Evolutionary conservation across 169 alveolate genomes (phyloP).

Genomic region (Fabrea salina): DNA sequence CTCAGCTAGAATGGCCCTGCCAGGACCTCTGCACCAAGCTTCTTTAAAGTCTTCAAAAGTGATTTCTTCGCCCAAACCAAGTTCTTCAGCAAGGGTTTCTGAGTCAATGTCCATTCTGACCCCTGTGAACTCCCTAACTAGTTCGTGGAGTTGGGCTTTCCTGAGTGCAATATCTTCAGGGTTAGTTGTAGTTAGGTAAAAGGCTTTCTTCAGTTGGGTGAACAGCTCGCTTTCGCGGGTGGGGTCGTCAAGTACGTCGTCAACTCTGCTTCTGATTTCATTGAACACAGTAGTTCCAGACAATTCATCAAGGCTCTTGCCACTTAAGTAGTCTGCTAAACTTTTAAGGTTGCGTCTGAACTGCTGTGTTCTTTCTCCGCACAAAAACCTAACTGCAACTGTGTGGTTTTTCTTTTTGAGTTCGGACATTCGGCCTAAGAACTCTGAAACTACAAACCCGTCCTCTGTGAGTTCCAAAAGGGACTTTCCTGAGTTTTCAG

Average conservation of each 20-base stretch:
- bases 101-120: not conserved
- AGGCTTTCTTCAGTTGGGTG: not conserved
- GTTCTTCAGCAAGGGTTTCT: not conserved
- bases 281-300: not conserved
- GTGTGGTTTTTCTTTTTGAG: not conserved
- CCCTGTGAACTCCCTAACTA: not conserved
- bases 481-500: not conserved
- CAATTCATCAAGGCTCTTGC: not conserved
- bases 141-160: not conserved
- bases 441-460: not conserved
- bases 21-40: not conserved
- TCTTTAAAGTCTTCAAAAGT: not conserved
- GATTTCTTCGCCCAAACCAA: not conserved
- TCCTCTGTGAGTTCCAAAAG: not conserved
- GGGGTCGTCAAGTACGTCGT: not conserved
- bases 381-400: conserved; percentile 5
- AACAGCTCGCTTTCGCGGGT: not conserved
- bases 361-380: not conserved
- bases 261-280: not conserved
- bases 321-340: not conserved
- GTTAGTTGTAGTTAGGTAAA: not conserved
- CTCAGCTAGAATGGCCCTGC: not conserved
- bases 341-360: not conserved
- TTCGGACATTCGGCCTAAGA: conserved; percentile 5
- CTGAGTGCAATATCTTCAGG: not conserved